These are phyloP conservation scores for Hypoxylon cercidicola DNA, from an alignment of 495 filamentous ascomycete genomes.

Conservation along the genomic window DNA sequence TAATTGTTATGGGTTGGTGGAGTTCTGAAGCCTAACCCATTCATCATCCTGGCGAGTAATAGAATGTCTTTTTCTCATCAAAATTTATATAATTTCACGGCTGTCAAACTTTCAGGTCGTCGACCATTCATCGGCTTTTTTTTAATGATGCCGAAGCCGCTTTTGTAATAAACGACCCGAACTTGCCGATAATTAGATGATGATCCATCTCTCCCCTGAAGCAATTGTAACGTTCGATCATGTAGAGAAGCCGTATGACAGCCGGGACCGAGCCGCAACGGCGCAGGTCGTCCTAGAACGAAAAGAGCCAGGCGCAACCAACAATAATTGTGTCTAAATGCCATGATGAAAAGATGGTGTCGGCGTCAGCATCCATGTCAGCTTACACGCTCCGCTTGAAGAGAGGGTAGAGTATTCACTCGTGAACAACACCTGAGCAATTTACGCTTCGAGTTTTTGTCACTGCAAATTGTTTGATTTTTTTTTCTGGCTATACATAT, in stretches of 20 bases:
- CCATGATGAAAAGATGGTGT: not conserved
- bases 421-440: not conserved
- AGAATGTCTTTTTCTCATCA: too few relatives aligned
- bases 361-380: conserved; percentile 12
- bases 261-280: too few relatives aligned
- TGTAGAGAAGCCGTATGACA: too few relatives aligned
- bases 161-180: too few relatives aligned
- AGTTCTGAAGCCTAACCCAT: not conserved
- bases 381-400: conserved; percentile 18
- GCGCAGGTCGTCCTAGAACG: not conserved
- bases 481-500: conserved; percentile 17
- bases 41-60: too few relatives aligned
- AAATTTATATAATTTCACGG: not conserved
- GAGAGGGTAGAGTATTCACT: not conserved
- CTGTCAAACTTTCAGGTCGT: too few relatives aligned
- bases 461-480: not conserved
- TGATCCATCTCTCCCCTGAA: too few relatives aligned
- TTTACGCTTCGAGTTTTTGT: conserved; percentile 4
- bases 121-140: too few relatives aligned
- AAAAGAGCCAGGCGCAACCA: not conserved
- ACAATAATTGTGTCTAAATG: not conserved
- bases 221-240: not conserved
- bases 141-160: too few relatives aligned
- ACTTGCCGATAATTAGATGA: too few relatives aligned
- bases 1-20: not conserved